These are phyloP conservation scores for Candida piceae DNA, from an alignment of 805 yeast genomes.

Conservation along the genomic window DNA sequence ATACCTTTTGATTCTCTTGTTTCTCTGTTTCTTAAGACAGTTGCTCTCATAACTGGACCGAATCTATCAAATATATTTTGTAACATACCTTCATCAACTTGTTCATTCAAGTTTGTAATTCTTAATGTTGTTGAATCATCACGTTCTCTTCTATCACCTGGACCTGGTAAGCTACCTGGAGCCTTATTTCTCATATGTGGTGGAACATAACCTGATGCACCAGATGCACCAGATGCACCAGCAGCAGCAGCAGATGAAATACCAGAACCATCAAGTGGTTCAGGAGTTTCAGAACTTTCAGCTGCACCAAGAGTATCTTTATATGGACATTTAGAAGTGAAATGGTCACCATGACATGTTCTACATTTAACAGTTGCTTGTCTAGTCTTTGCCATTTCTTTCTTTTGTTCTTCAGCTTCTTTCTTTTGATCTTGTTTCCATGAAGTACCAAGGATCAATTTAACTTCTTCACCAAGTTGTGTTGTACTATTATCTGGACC, in stretches of 20 bases:
- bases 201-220: slow-evolving; percentile 50
- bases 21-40: slow-evolving; percentile 83
- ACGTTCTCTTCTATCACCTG: slow-evolving; percentile 39
- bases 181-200: slow-evolving; percentile 45
- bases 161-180: slow-evolving; percentile 15
- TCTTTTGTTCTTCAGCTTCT: slow-evolving; percentile 51
- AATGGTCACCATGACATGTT: slow-evolving; percentile 90
- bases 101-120: slow-evolving; percentile 84
- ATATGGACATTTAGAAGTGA: slow-evolving; percentile 92
- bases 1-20: slow-evolving; percentile 94
- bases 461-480: slow-evolving; percentile 79
- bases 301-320: slow-evolving; percentile 73
- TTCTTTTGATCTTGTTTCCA: slow-evolving; percentile 77
- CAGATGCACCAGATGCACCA: slow-evolving; percentile 26
- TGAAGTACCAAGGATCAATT: slow-evolving; percentile 64
- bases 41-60: slow-evolving; percentile 69
- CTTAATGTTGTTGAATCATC: slow-evolving; percentile 87
- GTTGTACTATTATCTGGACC: slow-evolving; percentile 92
- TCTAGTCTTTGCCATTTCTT: slow-evolving; percentile 45
- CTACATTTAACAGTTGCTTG: slow-evolving; percentile 67
- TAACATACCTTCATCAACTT: slow-evolving; percentile 76
- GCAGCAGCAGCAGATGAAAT: slow-evolving; percentile 16
- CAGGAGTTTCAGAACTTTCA: slow-evolving; percentile 14
- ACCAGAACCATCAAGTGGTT: slow-evolving; percentile 5
- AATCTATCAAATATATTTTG: slow-evolving; percentile 58